phyloP scores from a whole-genome alignment of 768 basidiomycete genomes.

The Boletus rubroflammeus region DNA sequence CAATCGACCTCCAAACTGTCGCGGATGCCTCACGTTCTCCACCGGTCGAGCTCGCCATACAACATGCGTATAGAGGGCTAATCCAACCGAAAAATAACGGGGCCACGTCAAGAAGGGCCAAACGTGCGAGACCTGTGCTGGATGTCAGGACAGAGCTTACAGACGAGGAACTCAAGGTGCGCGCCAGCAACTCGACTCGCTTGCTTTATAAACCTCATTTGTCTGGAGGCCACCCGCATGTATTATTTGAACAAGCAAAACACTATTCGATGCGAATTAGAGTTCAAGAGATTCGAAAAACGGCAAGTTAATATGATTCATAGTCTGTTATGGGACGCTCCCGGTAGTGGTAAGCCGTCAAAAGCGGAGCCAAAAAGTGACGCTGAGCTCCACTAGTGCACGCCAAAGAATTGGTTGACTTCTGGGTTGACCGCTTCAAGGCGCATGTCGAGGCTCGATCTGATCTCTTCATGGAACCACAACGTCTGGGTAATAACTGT shows the following conservation, averaged over 20 bases:
- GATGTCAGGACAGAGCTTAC: conserved; percentile 78
- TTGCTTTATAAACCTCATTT: not conserved
- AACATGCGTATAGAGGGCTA: not conserved
- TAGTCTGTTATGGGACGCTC: conserved; percentile 64
- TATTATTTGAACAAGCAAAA: conserved; percentile 67
- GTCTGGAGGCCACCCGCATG: conserved; percentile 51
- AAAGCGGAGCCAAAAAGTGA: not conserved
- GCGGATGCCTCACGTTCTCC: conserved; percentile 1
- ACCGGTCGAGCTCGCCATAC: not conserved
- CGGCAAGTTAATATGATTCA: conserved; percentile 51
- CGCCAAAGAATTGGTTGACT: conserved; percentile 61
- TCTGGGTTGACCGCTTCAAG: conserved; percentile 73
- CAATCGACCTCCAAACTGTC: conserved; percentile 1
- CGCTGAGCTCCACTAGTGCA: conserved; percentile 43
- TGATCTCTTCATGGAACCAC: conserved; percentile 16
- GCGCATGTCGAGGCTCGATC: conserved; percentile 64
- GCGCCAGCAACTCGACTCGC: not conserved
- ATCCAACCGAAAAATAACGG: not conserved
- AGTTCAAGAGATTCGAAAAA: conserved; percentile 54
- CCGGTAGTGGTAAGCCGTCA: conserved; percentile 52
- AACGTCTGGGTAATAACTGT: conserved; percentile 11
- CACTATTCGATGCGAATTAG: conserved; percentile 45
- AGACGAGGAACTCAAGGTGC: conserved; percentile 75
- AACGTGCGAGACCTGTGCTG: conserved; percentile 51
- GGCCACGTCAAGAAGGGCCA: conserved; percentile 39